Evolutionary conservation across 768 basidiomycete species (phyloP).

Genomic region (Serendipita sp.): DNA sequence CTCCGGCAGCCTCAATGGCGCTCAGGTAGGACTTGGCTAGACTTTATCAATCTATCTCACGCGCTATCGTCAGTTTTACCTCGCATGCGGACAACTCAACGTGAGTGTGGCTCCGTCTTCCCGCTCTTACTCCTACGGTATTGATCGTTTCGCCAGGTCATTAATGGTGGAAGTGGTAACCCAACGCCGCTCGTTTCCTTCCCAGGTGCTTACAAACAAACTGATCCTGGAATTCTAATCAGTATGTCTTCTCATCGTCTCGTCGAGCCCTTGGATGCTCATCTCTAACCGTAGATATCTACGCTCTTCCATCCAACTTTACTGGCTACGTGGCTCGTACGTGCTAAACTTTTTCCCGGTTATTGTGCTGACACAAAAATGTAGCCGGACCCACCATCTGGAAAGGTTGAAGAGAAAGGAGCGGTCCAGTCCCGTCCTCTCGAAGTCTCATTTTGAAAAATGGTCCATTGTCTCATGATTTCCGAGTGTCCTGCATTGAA

Average conservation of each 20-base stretch:
- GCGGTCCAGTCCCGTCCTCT: no score
- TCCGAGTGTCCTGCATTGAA: no score
- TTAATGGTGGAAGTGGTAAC: background rate
- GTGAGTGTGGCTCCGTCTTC: background rate
- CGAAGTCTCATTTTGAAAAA: no score
- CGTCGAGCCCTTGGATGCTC: background rate
- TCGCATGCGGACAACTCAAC: constrained; percentile 12
- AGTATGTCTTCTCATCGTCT: background rate
- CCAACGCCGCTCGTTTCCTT: constrained; percentile 3
- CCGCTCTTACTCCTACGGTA: constrained; percentile 12
- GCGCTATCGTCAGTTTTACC: constrained; percentile 9
- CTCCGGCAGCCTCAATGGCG: constrained; percentile 9
- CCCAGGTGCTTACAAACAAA: background rate
- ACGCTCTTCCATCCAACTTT: constrained; percentile 6
- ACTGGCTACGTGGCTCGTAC: constrained; percentile 9
- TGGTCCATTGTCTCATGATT: no score
- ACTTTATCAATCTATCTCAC: background rate
- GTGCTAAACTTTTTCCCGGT: background rate
- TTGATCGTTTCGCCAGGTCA: constrained; percentile 11
- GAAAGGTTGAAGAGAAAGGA: background rate
- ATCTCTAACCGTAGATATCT: constrained; percentile 4
- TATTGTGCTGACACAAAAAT: background rate
- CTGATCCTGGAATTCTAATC: background rate
- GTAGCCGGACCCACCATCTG: constrained; percentile 8
- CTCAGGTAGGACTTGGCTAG: constrained; percentile 9